These are phyloP conservation scores for Sarcodon sp. DNA, from an alignment of 768 basidiomycete species.

Conservation along the genomic window DNA sequence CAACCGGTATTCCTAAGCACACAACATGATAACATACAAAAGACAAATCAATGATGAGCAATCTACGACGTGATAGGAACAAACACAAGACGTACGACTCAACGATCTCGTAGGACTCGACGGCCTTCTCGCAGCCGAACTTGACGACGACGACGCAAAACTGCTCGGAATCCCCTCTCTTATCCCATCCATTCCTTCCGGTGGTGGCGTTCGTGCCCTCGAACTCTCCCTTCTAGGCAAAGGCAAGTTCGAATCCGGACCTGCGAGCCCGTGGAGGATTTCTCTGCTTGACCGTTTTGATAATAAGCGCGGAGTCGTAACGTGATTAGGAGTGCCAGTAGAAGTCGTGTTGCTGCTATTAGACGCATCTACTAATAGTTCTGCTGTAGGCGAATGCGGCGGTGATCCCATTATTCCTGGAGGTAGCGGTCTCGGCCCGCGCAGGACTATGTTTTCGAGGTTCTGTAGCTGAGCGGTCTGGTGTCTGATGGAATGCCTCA, in stretches of 20 bases:
- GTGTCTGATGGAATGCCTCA: slow-evolving; percentile 75
- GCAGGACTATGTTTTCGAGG: slow-evolving; percentile 57
- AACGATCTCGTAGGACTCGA: slow-evolving; percentile 68
- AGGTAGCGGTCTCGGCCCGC: slow-evolving; percentile 50
- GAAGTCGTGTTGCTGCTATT: slow-evolving; percentile 3
- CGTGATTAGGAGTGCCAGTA: slow-evolving; percentile 15
- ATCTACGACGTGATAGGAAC: not conserved
- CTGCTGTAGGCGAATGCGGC: slow-evolving; percentile 21
- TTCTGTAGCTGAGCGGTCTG: slow-evolving; percentile 68
- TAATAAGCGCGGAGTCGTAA: slow-evolving; percentile 23
- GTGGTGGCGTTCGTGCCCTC: slow-evolving; percentile 13
- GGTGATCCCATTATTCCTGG: slow-evolving; percentile 25
- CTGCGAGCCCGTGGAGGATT: slow-evolving; percentile 54
- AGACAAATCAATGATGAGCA: slow-evolving; percentile 3
- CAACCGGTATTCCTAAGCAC: slow-evolving; percentile 29
- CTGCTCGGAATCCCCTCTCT: slow-evolving; percentile 61
- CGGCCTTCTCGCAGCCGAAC: slow-evolving; percentile 33
- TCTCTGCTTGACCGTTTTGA: slow-evolving; percentile 52
- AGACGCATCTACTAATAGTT: no score
- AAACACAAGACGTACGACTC: slow-evolving; percentile 47
- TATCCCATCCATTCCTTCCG: slow-evolving; percentile 41
- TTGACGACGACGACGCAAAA: slow-evolving; percentile 29
- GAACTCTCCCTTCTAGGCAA: slow-evolving; percentile 41
- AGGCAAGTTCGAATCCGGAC: slow-evolving; percentile 65
- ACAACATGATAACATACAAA: not conserved